Conservation (phyloP, 768 basidiomycete species). For the Mrakia frigida region DNA sequence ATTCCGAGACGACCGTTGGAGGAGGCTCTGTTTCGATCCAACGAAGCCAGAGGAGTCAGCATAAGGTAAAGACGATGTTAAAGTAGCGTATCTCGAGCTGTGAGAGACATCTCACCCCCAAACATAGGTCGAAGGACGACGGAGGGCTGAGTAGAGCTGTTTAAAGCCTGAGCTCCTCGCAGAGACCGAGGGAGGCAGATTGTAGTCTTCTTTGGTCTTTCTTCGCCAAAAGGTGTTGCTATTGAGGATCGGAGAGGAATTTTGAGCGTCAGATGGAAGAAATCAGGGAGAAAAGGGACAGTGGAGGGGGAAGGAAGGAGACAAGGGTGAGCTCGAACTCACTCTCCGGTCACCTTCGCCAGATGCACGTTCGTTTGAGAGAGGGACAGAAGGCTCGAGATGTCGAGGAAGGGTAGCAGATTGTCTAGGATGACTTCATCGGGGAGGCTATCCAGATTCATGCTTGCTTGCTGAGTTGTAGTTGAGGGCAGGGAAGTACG, state of each 20-base stretch:
- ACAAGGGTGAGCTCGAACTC: conserved; percentile 3
- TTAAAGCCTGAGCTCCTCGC: conserved; percentile 23
- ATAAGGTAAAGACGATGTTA: not conserved
- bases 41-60: not conserved
- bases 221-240: conserved; percentile 26
- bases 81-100: not conserved
- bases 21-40: not conserved
- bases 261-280: not conserved
- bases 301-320: not conserved
- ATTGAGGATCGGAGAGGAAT: too few relatives aligned
- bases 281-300: not conserved
- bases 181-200: conserved; percentile 20
- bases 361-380: conserved; percentile 15
- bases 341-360: conserved; percentile 3
- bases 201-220: conserved; percentile 9
- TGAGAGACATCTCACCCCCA: conserved; percentile 17
- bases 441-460: conserved; percentile 13
- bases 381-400: conserved; percentile 1
- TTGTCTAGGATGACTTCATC: conserved; percentile 27
- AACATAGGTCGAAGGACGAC: conserved; percentile 24
- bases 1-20: conserved; percentile 27
- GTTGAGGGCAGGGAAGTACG: not conserved
- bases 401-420: conserved; percentile 1
- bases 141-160: conserved; percentile 22
- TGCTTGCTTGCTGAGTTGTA: not conserved